These are phyloP conservation scores for Xylaria sp. DNA, from an alignment of 2,329 filamentous ascomycete species.

Conservation along the genomic window DNA sequence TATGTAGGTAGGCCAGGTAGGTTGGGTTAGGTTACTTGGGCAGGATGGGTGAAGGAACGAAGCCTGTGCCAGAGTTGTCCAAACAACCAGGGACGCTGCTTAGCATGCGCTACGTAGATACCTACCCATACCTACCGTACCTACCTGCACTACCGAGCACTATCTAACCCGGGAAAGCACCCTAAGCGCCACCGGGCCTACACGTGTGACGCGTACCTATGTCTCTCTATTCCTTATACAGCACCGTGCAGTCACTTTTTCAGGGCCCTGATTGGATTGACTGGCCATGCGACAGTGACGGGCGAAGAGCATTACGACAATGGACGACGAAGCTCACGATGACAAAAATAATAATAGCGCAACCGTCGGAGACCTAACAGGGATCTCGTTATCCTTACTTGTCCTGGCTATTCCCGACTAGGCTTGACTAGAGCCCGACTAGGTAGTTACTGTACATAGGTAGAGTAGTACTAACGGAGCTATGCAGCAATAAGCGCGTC, in stretches of 20 bases:
- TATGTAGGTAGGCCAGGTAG: background rate
- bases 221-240: background rate
- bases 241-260: background rate
- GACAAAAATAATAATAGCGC: constrained; percentile 25
- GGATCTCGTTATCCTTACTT: constrained; percentile 2
- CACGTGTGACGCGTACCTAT: constrained; percentile 2
- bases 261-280: constrained; percentile 13
- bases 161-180: background rate
- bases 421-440: background rate
- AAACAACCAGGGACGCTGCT: constrained; percentile 24
- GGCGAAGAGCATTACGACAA: background rate
- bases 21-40: background rate
- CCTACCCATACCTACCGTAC: background rate
- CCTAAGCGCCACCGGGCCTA: background rate
- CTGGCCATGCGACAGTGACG: background rate
- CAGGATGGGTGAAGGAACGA: constrained; percentile 19
- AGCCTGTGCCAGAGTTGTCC: constrained; percentile 23
- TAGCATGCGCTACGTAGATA: background rate
- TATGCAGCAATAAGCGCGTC: constrained; percentile 20
- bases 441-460: background rate
- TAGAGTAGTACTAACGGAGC: constrained; percentile 28
- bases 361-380: constrained; percentile 27
- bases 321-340: constrained; percentile 36
- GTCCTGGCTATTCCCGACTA: constrained; percentile 9
- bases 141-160: background rate